Evolutionary conservation across 768 basidiomycete species (phyloP).

Genomic region (Russula abietina): DNA sequence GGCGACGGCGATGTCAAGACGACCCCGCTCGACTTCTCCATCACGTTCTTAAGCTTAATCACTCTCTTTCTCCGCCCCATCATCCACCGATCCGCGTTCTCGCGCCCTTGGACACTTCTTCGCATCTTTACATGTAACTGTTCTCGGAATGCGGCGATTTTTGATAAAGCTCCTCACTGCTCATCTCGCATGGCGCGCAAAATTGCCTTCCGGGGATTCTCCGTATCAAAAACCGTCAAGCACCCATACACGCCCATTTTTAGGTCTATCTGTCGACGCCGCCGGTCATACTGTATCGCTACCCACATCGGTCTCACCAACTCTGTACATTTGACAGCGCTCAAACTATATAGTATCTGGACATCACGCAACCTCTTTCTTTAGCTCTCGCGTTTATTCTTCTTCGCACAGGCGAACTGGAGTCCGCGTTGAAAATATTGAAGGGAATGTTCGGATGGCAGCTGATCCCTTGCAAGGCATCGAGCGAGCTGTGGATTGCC

Average conservation of each 20-base stretch:
- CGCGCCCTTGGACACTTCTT: neutral
- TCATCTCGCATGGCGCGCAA: neutral
- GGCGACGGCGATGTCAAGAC: neutral
- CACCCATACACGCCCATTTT: neutral
- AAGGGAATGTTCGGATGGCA: neutral
- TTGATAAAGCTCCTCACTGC: neutral
- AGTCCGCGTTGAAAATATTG: neutral
- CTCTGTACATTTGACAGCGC: neutral
- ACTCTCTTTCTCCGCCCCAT: constrained; percentile 9
- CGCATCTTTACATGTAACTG: neutral
- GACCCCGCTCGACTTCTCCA: neutral
- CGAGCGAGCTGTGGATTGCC: neutral
- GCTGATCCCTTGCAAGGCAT: neutral
- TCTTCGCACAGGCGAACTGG: neutral
- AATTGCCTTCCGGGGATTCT: neutral
- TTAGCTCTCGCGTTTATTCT: neutral
- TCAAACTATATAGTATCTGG: neutral
- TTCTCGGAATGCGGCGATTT: neutral
- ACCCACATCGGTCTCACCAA: neutral
- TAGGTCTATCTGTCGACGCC: neutral
- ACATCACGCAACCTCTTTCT: neutral
- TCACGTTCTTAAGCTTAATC: neutral
- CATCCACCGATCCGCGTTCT: neutral
- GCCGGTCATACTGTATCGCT: neutral
- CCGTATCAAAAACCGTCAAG: neutral